Conservation (phyloP, 2,329 filamentous ascomycete genomes). For the Penicillium olsonii region DNA sequence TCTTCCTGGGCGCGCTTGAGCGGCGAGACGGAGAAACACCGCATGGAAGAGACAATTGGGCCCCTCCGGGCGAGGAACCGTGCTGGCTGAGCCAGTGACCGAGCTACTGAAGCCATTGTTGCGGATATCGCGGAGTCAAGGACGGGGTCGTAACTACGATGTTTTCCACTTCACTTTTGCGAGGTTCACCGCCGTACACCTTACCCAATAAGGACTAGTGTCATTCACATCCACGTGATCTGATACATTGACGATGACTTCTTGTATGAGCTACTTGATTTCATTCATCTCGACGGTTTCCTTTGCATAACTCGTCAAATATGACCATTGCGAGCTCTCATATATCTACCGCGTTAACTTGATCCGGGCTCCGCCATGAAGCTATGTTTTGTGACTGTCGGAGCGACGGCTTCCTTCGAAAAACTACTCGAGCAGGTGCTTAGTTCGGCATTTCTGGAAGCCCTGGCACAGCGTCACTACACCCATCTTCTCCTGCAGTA, state of each 20-base stretch:
- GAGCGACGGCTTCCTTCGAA: conserved; percentile 84
- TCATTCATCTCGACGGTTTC: background rate
- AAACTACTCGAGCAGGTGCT: conserved; percentile 69
- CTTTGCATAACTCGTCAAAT: background rate
- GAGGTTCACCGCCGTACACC: conserved; percentile 15
- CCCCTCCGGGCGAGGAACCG: conserved; percentile 35
- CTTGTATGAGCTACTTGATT: background rate
- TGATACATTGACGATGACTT: background rate
- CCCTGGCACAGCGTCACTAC: conserved; percentile 63
- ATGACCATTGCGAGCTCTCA: background rate
- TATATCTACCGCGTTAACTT: background rate
- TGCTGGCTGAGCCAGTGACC: conserved; percentile 41
- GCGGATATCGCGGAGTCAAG: conserved; percentile 17
- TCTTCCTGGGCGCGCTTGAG: conserved; percentile 37
- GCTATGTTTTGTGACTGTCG: conserved; percentile 82
- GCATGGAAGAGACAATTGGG: conserved; percentile 25
- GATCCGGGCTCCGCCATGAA: conserved; percentile 28
- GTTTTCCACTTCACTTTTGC: conserved; percentile 22
- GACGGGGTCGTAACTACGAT: conserved; percentile 15
- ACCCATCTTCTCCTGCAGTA: conserved; percentile 78
- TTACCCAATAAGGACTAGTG: background rate
- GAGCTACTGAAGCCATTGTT: conserved; percentile 43
- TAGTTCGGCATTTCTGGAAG: conserved; percentile 61
- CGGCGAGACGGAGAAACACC: conserved; percentile 39
- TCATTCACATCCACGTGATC: background rate